Percentiles rank a stretch among this genome's conserved stretches.
Evolutionary conservation across 2,329 filamentous ascomycete species (phyloP).

Genomic region (Curvularia spicifera): DNA sequence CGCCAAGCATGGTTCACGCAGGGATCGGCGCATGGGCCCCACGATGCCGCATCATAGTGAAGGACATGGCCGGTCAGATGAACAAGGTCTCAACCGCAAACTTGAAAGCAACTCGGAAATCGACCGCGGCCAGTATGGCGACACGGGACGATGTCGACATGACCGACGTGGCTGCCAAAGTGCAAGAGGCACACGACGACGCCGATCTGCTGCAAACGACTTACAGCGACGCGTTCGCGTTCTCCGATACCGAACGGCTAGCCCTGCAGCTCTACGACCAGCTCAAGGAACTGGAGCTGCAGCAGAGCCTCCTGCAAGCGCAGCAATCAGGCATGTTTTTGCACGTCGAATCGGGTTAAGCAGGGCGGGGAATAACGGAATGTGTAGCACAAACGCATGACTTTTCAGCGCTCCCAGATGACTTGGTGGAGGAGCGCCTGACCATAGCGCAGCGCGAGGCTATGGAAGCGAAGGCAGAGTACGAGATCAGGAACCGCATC

Average conservation of each 20-base stretch:
- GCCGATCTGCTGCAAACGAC: slow-evolving; percentile 53
- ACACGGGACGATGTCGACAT: slow-evolving; percentile 30
- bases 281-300: slow-evolving; percentile 72
- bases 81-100: slow-evolving; percentile 22
- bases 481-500: slow-evolving; percentile 72
- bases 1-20: slow-evolving; percentile 37
- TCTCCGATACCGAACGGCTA: slow-evolving; percentile 71
- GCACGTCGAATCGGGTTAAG: background rate
- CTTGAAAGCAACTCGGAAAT: slow-evolving; percentile 4
- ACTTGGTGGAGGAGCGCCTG: slow-evolving; percentile 61
- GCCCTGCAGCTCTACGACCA: slow-evolving; percentile 74
- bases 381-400: slow-evolving; percentile 36
- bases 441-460: slow-evolving; percentile 67
- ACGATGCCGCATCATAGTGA: slow-evolving; percentile 27
- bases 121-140: slow-evolving; percentile 29
- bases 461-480: slow-evolving; percentile 72
- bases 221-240: slow-evolving; percentile 57
- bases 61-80: slow-evolving; percentile 28
- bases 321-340: slow-evolving; percentile 41
- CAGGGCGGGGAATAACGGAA: slow-evolving; percentile 21
- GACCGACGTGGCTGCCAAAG: slow-evolving; percentile 23
- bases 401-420: slow-evolving; percentile 53
- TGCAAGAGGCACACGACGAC: slow-evolving; percentile 26
- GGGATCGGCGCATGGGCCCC: slow-evolving; percentile 39
- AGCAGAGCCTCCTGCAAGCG: slow-evolving; percentile 69